Percentiles rank a stretch among this genome's conserved stretches.
These are phyloP conservation scores for Scedosporium aurantiacum DNA, from an alignment of 2,329 filamentous ascomycete genomes.

Conservation along the genomic window DNA sequence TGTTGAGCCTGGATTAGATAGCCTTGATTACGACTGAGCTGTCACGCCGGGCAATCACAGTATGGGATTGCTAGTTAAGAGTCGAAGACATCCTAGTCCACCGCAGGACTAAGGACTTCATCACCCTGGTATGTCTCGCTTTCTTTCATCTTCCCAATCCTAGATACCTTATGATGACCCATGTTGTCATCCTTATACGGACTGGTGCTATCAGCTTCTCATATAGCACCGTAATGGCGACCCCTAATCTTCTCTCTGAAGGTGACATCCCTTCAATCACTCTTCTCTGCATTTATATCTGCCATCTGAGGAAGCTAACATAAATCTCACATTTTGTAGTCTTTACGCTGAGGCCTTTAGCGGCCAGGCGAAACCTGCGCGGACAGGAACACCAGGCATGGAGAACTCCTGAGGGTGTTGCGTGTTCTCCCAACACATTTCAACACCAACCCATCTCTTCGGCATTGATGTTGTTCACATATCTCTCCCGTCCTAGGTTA, in stretches of 20 bases:
- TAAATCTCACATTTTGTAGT: neutral
- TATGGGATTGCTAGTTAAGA: neutral
- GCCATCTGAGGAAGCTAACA: neutral
- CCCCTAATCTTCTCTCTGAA: slow-evolving; percentile 43
- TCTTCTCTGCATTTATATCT: neutral
- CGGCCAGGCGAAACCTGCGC: neutral
- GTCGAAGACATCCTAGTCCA: too few species aligned
- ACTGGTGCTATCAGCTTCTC: slow-evolving; percentile 8
- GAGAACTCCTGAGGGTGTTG: too few species aligned
- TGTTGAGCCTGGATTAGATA: slow-evolving; percentile 49
- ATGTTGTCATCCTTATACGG: slow-evolving; percentile 97
- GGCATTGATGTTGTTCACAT: too few species aligned
- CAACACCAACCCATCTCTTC: too few species aligned
- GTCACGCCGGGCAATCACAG: slow-evolving; percentile 10
- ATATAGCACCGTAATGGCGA: slow-evolving; percentile 21
- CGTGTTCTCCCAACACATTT: too few species aligned
- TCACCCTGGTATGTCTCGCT: neutral
- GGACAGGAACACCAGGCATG: neutral
- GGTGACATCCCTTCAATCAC: neutral
- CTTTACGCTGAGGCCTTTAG: neutral
- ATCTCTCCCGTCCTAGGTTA: too few species aligned
- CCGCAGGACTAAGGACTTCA: too few species aligned
- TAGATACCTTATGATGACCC: slow-evolving; percentile 57
- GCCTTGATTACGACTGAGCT: slow-evolving; percentile 47
- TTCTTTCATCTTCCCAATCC: slow-evolving; percentile 13